Conservation (phyloP, 306 rosid genomes). For the Castanea mollissima region DNA sequence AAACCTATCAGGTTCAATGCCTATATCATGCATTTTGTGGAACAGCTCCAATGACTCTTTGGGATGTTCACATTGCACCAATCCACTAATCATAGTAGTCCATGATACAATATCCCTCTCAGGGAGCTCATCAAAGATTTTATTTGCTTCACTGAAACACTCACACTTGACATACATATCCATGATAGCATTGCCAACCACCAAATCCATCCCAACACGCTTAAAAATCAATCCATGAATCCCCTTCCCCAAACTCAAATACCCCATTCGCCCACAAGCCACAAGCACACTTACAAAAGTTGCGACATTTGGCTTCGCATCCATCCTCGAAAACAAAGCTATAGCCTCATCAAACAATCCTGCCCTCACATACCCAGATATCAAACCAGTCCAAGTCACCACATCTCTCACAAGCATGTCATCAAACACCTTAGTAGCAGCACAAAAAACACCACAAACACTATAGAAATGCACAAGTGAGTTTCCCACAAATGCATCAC, state of each 20-base stretch:
- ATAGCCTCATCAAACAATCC: conserved; percentile 53
- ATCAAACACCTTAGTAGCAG: conserved; percentile 63
- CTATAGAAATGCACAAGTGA: conserved; percentile 51
- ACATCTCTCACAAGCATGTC: conserved; percentile 75
- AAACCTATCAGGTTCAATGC: conserved; percentile 56
- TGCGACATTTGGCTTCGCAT: conserved; percentile 65
- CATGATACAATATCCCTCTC: conserved; percentile 68
- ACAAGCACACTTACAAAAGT: conserved; percentile 58
- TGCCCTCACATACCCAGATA: conserved; percentile 59
- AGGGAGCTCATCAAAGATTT: conserved; percentile 51
- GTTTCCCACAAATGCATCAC: conserved; percentile 61
- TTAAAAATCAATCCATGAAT: conserved; percentile 63
- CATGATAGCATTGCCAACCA: conserved; percentile 59
- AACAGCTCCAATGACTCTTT: conserved; percentile 64
- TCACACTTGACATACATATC: conserved; percentile 76
- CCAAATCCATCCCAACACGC: conserved; percentile 34
- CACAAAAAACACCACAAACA: conserved; percentile 48
- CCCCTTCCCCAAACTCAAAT: conserved; percentile 55
- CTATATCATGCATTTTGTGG: conserved; percentile 43
- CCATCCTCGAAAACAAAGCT: conserved; percentile 38
- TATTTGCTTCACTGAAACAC: conserved; percentile 53
- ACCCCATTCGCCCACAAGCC: conserved; percentile 60
- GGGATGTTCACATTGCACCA: conserved; percentile 58
- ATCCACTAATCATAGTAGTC: conserved; percentile 70
- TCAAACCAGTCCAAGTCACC: conserved; percentile 79